Base-by-base conservation (phyloP, 2,329 filamentous ascomycete genomes). In the Clonostachys rosea region DNA sequence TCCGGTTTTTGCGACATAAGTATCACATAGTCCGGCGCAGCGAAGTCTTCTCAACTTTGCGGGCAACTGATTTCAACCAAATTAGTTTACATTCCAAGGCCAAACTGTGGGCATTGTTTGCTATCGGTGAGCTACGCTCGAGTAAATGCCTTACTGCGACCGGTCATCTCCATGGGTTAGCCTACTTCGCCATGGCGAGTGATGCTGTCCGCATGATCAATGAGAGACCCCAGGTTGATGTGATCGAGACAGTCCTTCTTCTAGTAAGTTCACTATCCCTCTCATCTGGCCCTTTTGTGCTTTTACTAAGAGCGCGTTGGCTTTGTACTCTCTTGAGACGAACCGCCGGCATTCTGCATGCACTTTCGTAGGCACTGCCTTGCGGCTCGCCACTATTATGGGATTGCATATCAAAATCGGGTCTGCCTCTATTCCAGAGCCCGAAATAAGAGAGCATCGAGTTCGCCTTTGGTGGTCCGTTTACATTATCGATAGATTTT, bases 331-430 rank as follows among this genome's bases (percentile, higher is more conserved):
- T 0, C 61, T 71, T 0, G 58, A 63, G 2, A 53, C 74, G 5
- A 76, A 76, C 42, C 59, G 73, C 10, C 61, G 73, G 1, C 68
- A 75, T 34, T 66, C 67, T 2, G 69, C 71, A 5, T 70, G 72
- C 36, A 58, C 62, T 2, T 57, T 74, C 5, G 68, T 72, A 1
- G 67, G 73, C n/a, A 68, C 66, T 0, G 73, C 73, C 1, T 61
- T 76, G 2, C 65, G 73, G 5, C 51, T 71, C 1, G 64, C 64
- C 2, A 58, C 73, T 48, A 56, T 40, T 59, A 66, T 52, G 39
- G 52, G 51, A 2, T 30, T 54, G 5, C 51, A 54, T 17, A 49
- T 55, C 34, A 51, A 56, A 16, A 53, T 58, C 4, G 51, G 54
- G 6, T 48, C 66, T 40, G 60, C 60, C 4, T 65, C 72, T 13